These are phyloP conservation scores for Spergularia azorica DNA, from an alignment of 179 eudicot species.

Conservation along the genomic window DNA sequence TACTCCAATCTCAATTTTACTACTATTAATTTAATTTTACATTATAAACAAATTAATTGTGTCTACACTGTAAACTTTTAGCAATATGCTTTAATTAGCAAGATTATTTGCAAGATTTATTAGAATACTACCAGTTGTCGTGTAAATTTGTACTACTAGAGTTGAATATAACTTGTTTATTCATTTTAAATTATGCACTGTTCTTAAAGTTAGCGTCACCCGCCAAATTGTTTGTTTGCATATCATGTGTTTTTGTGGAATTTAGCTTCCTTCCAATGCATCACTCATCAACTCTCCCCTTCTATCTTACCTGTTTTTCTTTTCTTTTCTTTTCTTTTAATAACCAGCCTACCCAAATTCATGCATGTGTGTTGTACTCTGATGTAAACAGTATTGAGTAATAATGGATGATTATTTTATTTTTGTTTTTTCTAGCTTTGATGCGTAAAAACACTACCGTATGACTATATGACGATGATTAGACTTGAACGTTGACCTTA, in stretches of 20 bases:
- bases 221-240: slow-evolving; percentile 27
- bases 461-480: no score
- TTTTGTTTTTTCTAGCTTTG: neutral
- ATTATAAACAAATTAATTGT: no score
- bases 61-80: no score
- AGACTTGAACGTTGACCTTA: no score
- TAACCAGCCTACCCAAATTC: slow-evolving; percentile 2
- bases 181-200: neutral
- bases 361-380: slow-evolving; percentile 35
- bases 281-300: neutral
- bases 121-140: no score
- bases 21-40: no score
- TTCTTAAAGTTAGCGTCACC: slow-evolving; percentile 13
- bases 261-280: slow-evolving; percentile 27
- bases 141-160: neutral
- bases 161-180: neutral
- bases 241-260: slow-evolving; percentile 30
- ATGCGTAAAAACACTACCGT: neutral
- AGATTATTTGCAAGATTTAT: no score
- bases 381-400: slow-evolving; percentile 16
- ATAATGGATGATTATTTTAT: neutral
- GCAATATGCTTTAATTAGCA: no score
- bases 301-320: neutral
- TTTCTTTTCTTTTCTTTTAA: slow-evolving; percentile 2
- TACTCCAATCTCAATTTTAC: no score